Evolutionary conservation across 495 filamentous ascomycete species (phyloP).

Genomic region (Chaetomidium leptoderma): DNA sequence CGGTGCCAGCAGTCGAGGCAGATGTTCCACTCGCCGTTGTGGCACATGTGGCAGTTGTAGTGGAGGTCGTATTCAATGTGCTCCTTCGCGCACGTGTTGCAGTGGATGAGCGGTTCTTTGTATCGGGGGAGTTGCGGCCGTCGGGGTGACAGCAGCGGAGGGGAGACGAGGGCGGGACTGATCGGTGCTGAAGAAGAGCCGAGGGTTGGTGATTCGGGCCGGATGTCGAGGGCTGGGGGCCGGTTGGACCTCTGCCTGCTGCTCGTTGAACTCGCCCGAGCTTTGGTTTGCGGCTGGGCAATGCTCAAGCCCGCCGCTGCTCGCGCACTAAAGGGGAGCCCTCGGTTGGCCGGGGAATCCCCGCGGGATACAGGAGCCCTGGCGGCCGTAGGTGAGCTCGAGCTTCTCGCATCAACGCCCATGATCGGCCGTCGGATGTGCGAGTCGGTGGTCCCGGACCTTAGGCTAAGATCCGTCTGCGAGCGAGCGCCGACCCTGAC

Average conservation of each 20-base stretch:
- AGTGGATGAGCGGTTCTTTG: constrained; percentile 66
- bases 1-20: constrained; percentile 73
- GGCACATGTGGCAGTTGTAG: constrained; percentile 68
- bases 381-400: constrained; percentile 32
- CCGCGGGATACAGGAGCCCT: constrained; percentile 10
- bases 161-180: constrained; percentile 20
- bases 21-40: constrained; percentile 65
- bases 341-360: constrained; percentile 16
- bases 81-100: constrained; percentile 58
- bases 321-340: constrained; percentile 27
- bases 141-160: constrained; percentile 21
- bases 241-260: constrained; percentile 8
- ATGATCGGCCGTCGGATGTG: constrained; percentile 39
- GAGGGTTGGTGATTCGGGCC: constrained; percentile 14
- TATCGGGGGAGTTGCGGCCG: constrained; percentile 46
- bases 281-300: constrained; percentile 6
- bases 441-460: constrained; percentile 38
- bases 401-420: constrained; percentile 40
- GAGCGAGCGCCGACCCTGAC: constrained; percentile 44
- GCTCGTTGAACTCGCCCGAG: neutral
- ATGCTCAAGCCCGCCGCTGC: constrained; percentile 18
- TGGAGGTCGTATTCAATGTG: constrained; percentile 79
- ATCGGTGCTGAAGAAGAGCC: constrained; percentile 17
- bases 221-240: constrained; percentile 18
- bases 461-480: constrained; percentile 55